These are phyloP conservation scores for Pestalotiopsis sp. DNA, from an alignment of 2,329 filamentous ascomycete species.

Conservation along the genomic window DNA sequence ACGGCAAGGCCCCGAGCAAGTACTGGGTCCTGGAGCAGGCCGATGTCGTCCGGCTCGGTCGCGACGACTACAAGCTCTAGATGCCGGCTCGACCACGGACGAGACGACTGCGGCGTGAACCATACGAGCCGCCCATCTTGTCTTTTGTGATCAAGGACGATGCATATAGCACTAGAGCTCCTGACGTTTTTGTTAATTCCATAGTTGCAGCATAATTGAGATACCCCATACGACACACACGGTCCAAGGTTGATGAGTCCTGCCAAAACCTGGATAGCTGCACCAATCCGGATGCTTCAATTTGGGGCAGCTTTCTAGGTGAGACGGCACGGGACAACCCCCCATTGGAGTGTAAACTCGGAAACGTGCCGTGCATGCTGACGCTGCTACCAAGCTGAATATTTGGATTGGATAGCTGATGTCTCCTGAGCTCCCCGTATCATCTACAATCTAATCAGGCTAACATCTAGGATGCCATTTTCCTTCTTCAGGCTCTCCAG, in stretches of 20 bases:
- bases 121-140: neutral
- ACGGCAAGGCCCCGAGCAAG: constrained; percentile 61
- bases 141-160: neutral
- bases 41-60: constrained; percentile 71
- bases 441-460: constrained; percentile 46
- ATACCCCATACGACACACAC: neutral
- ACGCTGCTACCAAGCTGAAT: no score
- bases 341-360: no score
- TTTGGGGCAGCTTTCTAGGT: neutral
- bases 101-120: neutral
- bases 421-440: no score
- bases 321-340: neutral
- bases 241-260: neutral
- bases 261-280: neutral
- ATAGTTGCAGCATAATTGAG: neutral
- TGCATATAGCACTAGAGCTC: neutral
- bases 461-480: constrained; percentile 59
- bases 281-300: neutral
- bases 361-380: no score
- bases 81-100: neutral
- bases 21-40: constrained; percentile 61
- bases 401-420: no score
- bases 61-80: constrained; percentile 51
- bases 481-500: constrained; percentile 49
- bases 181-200: neutral